phyloP scores from a whole-genome alignment of 345 rosid species.

The rapeseed (Brassica napus) region DNA sequence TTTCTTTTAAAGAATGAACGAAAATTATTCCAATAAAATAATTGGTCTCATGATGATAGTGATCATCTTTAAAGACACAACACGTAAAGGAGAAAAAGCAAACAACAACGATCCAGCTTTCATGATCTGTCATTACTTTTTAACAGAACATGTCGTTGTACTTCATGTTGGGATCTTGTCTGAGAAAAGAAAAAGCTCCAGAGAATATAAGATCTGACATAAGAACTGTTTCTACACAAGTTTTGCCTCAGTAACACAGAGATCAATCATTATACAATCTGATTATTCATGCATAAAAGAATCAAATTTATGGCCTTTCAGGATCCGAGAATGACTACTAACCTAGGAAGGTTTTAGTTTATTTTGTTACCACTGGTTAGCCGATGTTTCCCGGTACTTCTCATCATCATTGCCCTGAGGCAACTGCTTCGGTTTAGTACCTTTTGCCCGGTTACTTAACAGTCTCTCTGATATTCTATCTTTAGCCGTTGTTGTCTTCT shows the following conservation, averaged over 20 bases:
- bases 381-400: slow-evolving; percentile 64
- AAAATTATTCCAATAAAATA: slow-evolving; percentile 3
- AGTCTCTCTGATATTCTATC: slow-evolving; percentile 65
- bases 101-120: slow-evolving; percentile 28
- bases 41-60: slow-evolving; percentile 29
- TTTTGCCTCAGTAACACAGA: neutral
- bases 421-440: slow-evolving; percentile 53
- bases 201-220: neutral
- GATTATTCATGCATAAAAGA: slow-evolving; percentile 11
- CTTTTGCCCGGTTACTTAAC: slow-evolving; percentile 50
- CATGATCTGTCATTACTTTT: slow-evolving; percentile 33
- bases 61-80: slow-evolving; percentile 28
- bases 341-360: neutral
- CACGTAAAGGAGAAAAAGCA: slow-evolving; percentile 16
- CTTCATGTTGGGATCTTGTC: slow-evolving; percentile 29
- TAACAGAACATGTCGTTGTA: slow-evolving; percentile 16
- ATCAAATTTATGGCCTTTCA: neutral
- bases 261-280: slow-evolving; percentile 5
- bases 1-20: slow-evolving; percentile 1
- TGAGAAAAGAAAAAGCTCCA: neutral
- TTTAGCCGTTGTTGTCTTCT: slow-evolving; percentile 58
- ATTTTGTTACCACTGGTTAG: slow-evolving; percentile 75
- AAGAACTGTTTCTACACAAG: neutral
- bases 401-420: slow-evolving; percentile 54
- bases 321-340: neutral